Percentiles rank a stretch among this genome's conserved stretches.
Evolutionary conservation across 2,329 filamentous ascomycete species (phyloP).

Genomic region (Aureobasidium uvarum): DNA sequence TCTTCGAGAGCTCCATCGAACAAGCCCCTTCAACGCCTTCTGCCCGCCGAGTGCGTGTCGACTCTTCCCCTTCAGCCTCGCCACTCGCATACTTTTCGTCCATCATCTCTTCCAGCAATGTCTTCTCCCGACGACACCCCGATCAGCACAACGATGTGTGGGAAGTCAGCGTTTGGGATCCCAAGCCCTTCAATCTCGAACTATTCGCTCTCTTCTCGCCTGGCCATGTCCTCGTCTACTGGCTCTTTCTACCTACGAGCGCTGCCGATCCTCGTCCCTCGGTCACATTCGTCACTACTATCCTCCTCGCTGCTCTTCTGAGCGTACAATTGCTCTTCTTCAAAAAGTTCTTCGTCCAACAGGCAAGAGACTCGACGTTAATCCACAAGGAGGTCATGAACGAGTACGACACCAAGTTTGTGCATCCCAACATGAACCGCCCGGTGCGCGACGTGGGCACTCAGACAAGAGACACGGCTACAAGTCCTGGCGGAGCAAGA

Average conservation of each 20-base stretch:
- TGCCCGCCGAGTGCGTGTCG: conserved; percentile 81
- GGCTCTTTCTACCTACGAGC: conserved; percentile 77
- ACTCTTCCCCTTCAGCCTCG: conserved; percentile 77
- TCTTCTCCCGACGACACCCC: conserved; percentile 81
- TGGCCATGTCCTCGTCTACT: conserved; percentile 87
- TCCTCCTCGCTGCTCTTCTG: conserved; percentile 72
- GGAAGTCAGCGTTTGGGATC: conserved; percentile 94
- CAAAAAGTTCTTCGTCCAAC: conserved; percentile 72
- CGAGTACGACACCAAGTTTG: conserved; percentile 95
- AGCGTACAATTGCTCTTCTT: conserved; percentile 74
- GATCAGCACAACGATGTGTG: conserved; percentile 83
- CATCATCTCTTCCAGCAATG: conserved; percentile 64
- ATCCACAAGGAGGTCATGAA: conserved; percentile 90
- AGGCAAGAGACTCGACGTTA: conserved; percentile 77
- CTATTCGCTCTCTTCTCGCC: conserved; percentile 92
- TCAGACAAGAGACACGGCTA: conserved; percentile 60
- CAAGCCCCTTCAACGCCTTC: conserved; percentile 74
- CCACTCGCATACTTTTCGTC: conserved; percentile 72
- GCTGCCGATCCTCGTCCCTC: conserved; percentile 77
- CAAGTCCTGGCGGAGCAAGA: conserved; percentile 35
- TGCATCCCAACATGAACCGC: conserved; percentile 83
- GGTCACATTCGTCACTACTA: conserved; percentile 76
- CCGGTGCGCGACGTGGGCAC: conserved; percentile 75
- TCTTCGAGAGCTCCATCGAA: conserved; percentile 87
- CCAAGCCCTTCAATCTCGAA: conserved; percentile 75